Evolutionary conservation across 371 early-diverging fungal genomes (phyloP).

Genomic region (Choanephora cucurbitarum): DNA sequence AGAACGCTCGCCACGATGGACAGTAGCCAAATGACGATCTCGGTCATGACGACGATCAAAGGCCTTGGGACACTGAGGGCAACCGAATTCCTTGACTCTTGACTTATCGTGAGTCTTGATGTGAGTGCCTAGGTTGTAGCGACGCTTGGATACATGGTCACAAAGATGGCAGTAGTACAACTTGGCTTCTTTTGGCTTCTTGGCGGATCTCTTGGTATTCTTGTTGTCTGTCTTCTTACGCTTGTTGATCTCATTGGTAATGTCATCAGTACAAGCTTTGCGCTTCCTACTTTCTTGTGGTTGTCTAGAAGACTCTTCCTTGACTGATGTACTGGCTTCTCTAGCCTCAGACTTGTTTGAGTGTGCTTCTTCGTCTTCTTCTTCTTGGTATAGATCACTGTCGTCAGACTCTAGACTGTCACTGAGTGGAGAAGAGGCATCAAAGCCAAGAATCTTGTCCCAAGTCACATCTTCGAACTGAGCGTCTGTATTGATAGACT

Average conservation of each 20-base stretch:
- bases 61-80: slow-evolving; percentile 55
- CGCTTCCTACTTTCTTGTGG: not conserved
- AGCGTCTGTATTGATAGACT: not conserved
- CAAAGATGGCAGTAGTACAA: slow-evolving; percentile 55
- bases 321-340: not conserved
- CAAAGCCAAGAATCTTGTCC: slow-evolving; percentile 1
- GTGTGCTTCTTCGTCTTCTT: not conserved
- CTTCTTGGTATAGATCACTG: not conserved
- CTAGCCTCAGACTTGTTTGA: not conserved
- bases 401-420: not conserved
- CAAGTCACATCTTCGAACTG: slow-evolving; percentile 1
- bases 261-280: not conserved
- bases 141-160: slow-evolving; percentile 62
- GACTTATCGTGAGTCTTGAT: slow-evolving; percentile 69
- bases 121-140: slow-evolving; percentile 77
- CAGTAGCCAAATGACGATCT: slow-evolving; percentile 69
- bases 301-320: not conserved
- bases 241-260: slow-evolving; percentile 9
- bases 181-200: slow-evolving; percentile 28
- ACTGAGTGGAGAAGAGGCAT: not conserved
- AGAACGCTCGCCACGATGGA: slow-evolving; percentile 65
- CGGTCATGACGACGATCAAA: slow-evolving; percentile 76
- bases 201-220: not conserved
- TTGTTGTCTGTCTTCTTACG: slow-evolving; percentile 12
- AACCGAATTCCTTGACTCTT: slow-evolving; percentile 62